Evolutionary conservation across 352 stramenopile species (phyloP).

Genomic region (Phytophthora cajani): DNA sequence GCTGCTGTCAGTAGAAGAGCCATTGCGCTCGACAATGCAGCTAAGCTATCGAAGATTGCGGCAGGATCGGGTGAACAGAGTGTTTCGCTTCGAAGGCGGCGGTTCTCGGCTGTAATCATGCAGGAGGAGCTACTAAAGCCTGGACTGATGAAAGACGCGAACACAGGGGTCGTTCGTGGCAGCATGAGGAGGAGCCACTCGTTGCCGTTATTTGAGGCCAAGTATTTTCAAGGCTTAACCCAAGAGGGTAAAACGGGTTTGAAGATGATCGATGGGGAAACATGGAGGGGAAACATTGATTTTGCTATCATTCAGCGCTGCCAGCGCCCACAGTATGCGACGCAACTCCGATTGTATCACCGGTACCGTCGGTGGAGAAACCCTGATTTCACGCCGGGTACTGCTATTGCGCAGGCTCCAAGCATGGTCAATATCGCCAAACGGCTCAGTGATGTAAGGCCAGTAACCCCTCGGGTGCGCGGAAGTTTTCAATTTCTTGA

Average conservation of each 20-base stretch:
- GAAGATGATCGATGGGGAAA: conserved; percentile 4
- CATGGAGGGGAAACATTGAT: conserved; percentile 38
- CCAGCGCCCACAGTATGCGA: conserved; percentile 58
- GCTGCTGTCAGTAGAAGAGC: background rate
- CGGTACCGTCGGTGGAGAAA: conserved; percentile 46
- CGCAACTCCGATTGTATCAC: conserved; percentile 57
- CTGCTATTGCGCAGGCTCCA: background rate
- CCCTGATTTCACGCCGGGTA: background rate
- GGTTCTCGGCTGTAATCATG: conserved; percentile 12
- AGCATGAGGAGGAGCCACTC: conserved; percentile 50
- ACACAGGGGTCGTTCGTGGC: conserved; percentile 2
- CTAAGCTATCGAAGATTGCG: conserved; percentile 24
- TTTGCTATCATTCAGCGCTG: conserved; percentile 74
- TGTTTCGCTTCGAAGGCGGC: background rate
- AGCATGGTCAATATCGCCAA: background rate
- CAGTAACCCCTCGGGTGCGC: conserved; percentile 8
- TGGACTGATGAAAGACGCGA: background rate
- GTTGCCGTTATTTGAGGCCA: conserved; percentile 51
- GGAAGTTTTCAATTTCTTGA: conserved; percentile 22
- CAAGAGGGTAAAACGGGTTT: conserved; percentile 14
- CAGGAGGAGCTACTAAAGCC: background rate
- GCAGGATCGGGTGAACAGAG: conserved; percentile 7
- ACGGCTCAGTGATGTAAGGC: background rate
- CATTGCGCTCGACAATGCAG: conserved; percentile 4
- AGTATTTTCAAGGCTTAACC: conserved; percentile 42